Evolutionary conservation across 768 basidiomycete genomes (phyloP).

Genomic region (Terana coerulea): DNA sequence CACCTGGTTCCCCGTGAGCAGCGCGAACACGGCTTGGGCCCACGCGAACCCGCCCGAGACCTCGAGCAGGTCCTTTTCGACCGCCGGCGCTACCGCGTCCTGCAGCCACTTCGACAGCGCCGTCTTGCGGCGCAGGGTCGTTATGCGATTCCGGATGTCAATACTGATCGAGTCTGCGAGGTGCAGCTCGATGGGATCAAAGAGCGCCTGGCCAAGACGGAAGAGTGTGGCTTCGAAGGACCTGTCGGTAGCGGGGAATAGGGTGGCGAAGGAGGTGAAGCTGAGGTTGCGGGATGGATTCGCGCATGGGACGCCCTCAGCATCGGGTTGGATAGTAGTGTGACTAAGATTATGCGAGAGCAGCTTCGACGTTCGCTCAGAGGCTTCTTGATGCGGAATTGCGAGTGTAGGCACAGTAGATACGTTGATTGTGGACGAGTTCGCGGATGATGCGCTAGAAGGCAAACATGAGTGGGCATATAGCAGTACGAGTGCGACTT

Average conservation of each 20-base stretch:
- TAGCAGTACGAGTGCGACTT: conserved; percentile 26
- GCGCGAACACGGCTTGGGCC: conserved; percentile 61
- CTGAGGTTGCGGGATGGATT: conserved; percentile 58
- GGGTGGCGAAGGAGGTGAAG: conserved; percentile 72
- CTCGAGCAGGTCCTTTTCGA: conserved; percentile 69
- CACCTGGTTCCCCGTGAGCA: conserved; percentile 86
- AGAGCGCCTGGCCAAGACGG: conserved; percentile 84
- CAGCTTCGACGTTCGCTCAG: conserved; percentile 51
- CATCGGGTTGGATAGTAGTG: conserved; percentile 68
- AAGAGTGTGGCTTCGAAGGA: conserved; percentile 78
- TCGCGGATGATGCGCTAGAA: conserved; percentile 50
- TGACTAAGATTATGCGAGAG: conserved; percentile 74
- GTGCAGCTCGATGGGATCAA: conserved; percentile 75
- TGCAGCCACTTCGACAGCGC: conserved; percentile 86
- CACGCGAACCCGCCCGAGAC: conserved; percentile 30
- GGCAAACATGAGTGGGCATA: conserved; percentile 2
- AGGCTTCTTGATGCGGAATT: conserved; percentile 28
- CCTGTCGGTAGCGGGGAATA: conserved; percentile 69
- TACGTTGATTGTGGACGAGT: conserved; percentile 55
- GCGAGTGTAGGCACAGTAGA: conserved; percentile 43
- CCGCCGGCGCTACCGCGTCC: conserved; percentile 58
- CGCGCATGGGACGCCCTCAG: conserved; percentile 66
- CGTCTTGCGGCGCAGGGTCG: conserved; percentile 66
- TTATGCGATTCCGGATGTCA: conserved; percentile 60
- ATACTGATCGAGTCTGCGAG: conserved; percentile 51